A percentile compares a stretch with the other conserved stretches of the same genome.
These are phyloP conservation scores for Globisporangium orthogonon DNA, from an alignment of 352 stramenopile genomes.

Conservation along the genomic window DNA sequence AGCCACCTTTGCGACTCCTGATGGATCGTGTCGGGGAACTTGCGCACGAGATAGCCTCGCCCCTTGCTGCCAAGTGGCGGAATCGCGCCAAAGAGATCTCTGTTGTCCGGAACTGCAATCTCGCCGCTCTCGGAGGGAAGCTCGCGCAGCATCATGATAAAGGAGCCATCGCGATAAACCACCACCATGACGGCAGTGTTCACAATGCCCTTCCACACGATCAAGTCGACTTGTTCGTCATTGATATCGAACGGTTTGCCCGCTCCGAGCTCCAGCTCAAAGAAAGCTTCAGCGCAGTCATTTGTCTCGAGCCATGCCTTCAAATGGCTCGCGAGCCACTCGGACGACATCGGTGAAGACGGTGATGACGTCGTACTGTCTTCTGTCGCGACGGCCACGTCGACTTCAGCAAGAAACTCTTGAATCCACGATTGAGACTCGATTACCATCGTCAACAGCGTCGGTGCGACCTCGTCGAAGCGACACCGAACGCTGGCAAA, in stretches of 20 bases:
- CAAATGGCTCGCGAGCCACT: constrained; percentile 35
- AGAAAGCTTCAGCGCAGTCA: constrained; percentile 48
- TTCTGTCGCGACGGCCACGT: constrained; percentile 16
- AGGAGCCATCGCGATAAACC: constrained; percentile 40
- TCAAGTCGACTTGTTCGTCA: constrained; percentile 23
- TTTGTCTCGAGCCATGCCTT: constrained; percentile 45
- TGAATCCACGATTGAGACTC: constrained; percentile 51
- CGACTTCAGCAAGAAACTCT: constrained; percentile 41
- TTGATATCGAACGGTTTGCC: constrained; percentile 9
- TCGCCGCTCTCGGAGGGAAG: constrained; percentile 14
- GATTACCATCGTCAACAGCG: constrained; percentile 33
- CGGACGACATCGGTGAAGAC: constrained; percentile 1
- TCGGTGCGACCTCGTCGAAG: constrained; percentile 24
- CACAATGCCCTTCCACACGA: constrained; percentile 61
- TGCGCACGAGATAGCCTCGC: constrained; percentile 42
- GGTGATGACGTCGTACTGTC: constrained; percentile 1
- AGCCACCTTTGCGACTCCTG: constrained; percentile 28
- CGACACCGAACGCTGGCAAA: constrained; percentile 14
- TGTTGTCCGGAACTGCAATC: constrained; percentile 22
- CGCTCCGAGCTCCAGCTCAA: constrained; percentile 38
- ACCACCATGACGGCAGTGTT: constrained; percentile 44
- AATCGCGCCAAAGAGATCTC: constrained; percentile 40
- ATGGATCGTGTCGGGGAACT: constrained; percentile 17
- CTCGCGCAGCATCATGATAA: constrained; percentile 39
- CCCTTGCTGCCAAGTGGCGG: constrained; percentile 38